Evolutionary conservation across 805 yeast genomes (phyloP), one percentile per base, ranked within the genome.

Genomic region (Schwanniomyces sp.): DNA sequence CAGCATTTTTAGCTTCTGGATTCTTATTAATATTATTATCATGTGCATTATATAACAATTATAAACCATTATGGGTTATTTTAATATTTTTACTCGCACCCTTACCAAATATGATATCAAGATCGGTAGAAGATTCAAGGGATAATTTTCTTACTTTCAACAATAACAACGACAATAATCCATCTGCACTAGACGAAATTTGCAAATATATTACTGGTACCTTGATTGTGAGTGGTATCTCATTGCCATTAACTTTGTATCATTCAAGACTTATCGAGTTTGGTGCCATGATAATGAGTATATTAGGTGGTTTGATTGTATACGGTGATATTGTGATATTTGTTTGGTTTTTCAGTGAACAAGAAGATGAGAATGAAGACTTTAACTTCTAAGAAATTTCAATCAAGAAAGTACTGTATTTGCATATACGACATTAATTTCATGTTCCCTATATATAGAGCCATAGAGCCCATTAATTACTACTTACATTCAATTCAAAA

Each of bases 331-430:
- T 74, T 34, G 66, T 72, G 34, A 66, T 71, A 38, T 74, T 74
- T 54, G 70, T 72, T 30, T 73, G 78, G 78, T 73, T 74, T 51
- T 74, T 74, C 62, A 69, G 73, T 48, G 75, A 71, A 44, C 66
- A 61, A 36, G 77, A 74, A 46, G 78, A 73, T 40, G 75, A 71
- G 34, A 70, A 69, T 49, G 76, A 73, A 48, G 78, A 73, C 51
- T 73, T 74, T 50, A 72, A 74, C 49, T 74, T 74, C 45, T 73
- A 59, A 47, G 12, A 16, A 14, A 14, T 5, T 32, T 34, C 26
- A 24, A n/a, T 21, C 21, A 14, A n/a, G 21, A 37, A 12, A 11
- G 5, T 12, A 21, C 7, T 37, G 25, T 37, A 37, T 24, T 37
- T 4, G 8, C 27, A 21, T 18, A 21, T 11, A 7, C 27, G 24